These are phyloP conservation scores for Lactarius pseudohatsudake DNA, from an alignment of 768 basidiomycete species.

Conservation along the genomic window DNA sequence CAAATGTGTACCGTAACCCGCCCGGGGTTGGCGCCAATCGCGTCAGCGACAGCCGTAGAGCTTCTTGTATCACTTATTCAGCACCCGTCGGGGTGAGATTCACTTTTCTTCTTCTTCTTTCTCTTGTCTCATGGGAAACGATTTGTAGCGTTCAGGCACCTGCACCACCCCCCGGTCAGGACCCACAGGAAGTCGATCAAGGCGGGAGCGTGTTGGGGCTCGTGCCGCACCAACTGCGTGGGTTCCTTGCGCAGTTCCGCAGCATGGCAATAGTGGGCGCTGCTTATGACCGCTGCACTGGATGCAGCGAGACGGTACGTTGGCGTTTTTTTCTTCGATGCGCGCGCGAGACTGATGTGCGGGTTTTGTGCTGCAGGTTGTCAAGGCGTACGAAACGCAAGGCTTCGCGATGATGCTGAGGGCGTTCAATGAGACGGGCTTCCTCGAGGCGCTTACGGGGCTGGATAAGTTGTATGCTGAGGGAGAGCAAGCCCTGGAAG, in stretches of 20 bases:
- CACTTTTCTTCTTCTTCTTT: not conserved
- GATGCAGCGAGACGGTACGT: constrained; percentile 78
- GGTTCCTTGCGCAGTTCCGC: constrained; percentile 84
- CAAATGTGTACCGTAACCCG: constrained; percentile 99
- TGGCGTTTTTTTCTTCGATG: not conserved
- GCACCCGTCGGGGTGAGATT: constrained; percentile 75
- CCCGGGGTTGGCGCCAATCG: constrained; percentile 91
- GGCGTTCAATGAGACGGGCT: constrained; percentile 89
- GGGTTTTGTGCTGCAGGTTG: constrained; percentile 47
- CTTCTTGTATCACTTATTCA: constrained; percentile 85
- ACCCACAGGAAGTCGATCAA: constrained; percentile 29
- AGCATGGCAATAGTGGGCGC: constrained; percentile 83
- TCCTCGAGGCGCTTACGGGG: constrained; percentile 54
- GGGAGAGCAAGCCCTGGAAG: constrained; percentile 50
- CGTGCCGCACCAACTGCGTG: constrained; percentile 93
- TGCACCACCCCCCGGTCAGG: constrained; percentile 54
- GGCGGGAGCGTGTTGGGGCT: constrained; percentile 67
- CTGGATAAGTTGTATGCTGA: constrained; percentile 55
- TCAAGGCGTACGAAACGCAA: constrained; percentile 76
- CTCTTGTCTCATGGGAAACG: constrained; percentile 1
- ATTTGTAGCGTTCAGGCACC: constrained; percentile 56
- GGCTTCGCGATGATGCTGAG: constrained; percentile 78
- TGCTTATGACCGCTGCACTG: constrained; percentile 86
- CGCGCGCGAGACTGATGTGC: not conserved
- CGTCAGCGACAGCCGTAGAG: constrained; percentile 90